Percentiles rank a stretch among this genome's conserved stretches.
Conservation (phyloP, 2,329 filamentous ascomycete species). For the Byssoonygena ceratinophila region DNA sequence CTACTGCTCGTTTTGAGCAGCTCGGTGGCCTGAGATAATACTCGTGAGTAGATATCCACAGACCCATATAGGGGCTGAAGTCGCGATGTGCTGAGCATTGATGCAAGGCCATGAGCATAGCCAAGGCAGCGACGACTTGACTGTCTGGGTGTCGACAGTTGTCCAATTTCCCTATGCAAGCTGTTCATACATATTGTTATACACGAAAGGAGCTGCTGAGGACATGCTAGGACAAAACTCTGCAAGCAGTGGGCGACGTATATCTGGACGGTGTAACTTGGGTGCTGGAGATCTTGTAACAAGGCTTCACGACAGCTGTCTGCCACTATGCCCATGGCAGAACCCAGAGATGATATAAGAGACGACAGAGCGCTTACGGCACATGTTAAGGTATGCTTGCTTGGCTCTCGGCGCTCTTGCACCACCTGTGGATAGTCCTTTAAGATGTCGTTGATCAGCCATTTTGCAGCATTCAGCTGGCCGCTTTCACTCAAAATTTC, state of each 20-base stretch:
- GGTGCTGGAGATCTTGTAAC: slow-evolving; percentile 82
- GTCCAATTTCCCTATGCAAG: slow-evolving; percentile 70
- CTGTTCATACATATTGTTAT: slow-evolving; percentile 96
- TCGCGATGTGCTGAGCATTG: slow-evolving; percentile 80
- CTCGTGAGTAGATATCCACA: slow-evolving; percentile 85
- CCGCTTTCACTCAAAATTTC: slow-evolving; percentile 81
- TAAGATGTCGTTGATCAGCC: slow-evolving; percentile 73
- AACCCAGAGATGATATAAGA: slow-evolving; percentile 68
- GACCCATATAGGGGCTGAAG: slow-evolving; percentile 85
- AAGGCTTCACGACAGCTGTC: slow-evolving; percentile 78
- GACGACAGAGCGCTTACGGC: slow-evolving; percentile 69
- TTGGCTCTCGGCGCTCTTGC: slow-evolving; percentile 77
- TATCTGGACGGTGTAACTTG: slow-evolving; percentile 91
- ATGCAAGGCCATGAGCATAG: slow-evolving; percentile 82
- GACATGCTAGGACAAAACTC: slow-evolving; percentile 77
- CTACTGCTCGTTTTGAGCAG: slow-evolving; percentile 85
- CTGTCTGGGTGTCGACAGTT: slow-evolving; percentile 63
- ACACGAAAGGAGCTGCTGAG: slow-evolving; percentile 80
- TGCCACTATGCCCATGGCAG: slow-evolving; percentile 66
- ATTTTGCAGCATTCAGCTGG: slow-evolving; percentile 69
- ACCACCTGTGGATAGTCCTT: slow-evolving; percentile 90
- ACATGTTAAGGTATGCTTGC: slow-evolving; percentile 72
- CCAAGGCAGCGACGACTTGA: slow-evolving; percentile 77
- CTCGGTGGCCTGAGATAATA: slow-evolving; percentile 82
- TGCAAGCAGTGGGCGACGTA: slow-evolving; percentile 79